Evolutionary conservation across 345 rosid genomes (phyloP), one percentile per base, ranked within the genome.

Genomic region (Nephelium lappaceum): DNA sequence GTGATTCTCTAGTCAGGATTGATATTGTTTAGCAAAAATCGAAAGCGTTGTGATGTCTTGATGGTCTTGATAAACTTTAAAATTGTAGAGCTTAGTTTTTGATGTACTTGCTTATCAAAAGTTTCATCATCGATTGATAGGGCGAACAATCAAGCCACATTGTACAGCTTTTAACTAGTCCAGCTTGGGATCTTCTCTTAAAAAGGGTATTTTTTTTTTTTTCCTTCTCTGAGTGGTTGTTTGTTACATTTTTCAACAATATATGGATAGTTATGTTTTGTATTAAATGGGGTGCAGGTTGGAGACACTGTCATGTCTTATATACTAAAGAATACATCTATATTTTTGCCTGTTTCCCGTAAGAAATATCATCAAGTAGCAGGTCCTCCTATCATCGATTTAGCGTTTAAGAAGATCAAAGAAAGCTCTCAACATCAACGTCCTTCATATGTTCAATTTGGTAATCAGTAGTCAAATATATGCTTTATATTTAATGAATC

Each of bases 151-250:
- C 89, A 61, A 92, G 95, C 80, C 78, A 78, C 62, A 78, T 73
- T 81, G 55, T 87, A 15, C 92, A 92, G 82, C 88, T 86, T 82
- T 77, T 95, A 80, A 77, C 89, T 42, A 72, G 75, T 81, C 61
- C 93, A 4, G 87, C 93, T 5, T 95, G 99, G 98, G 80, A 76
- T 77, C 86, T 91, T 82, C 92, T 95, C 69, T 77, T 89, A 49
- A 76, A 79, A 78, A 86, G 99, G 93, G 99, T 95, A 82, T 76
- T 81, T 73, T 51, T n/a, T n/a, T n/a, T n/a, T 45, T 8, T 45
- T 45, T 45, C 12, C 51, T 43, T 25, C 25, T 69, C 41, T 42
- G 43, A 24, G 10, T 4, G 43, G 77, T 64, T 64, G 53, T n/a
- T 78, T 11, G 24, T 27, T 69, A 19, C 55, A 15, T 77, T 27